phyloP scores from a whole-genome alignment of 2,329 filamentous ascomycete species.

The Scedosporium aurantiacum region DNA sequence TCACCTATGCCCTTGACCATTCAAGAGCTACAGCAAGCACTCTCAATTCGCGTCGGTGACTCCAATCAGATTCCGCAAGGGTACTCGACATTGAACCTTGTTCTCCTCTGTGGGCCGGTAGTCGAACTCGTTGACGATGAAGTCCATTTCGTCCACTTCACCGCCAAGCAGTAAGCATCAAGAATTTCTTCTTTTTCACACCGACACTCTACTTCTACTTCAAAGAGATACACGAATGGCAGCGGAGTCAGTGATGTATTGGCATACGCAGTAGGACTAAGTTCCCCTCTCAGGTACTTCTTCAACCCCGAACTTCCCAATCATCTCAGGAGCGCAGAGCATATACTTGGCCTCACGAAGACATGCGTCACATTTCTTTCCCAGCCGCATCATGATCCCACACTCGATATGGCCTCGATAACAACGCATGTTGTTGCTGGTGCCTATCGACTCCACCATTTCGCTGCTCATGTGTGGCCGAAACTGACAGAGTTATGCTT shows the following conservation, averaged over 20 bases:
- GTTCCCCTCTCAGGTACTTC: constrained; percentile 8
- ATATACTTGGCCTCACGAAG: constrained; percentile 5
- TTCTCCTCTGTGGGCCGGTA: constrained; percentile 18
- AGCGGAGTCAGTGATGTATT: too few relatives aligned
- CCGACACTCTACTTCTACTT: too few relatives aligned
- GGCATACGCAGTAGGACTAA: too few relatives aligned
- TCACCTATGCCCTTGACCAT: constrained; percentile 11
- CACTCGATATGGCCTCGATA: neutral
- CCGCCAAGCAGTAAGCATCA: constrained; percentile 17
- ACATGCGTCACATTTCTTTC: constrained; percentile 9
- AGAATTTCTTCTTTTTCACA: too few relatives aligned
- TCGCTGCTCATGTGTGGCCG: neutral
- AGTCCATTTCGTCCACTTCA: constrained; percentile 22
- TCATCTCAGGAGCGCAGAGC: constrained; percentile 5
- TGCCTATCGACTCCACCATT: constrained; percentile 1
- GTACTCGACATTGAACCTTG: constrained; percentile 10
- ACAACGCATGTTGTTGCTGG: neutral
- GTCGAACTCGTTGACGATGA: constrained; percentile 17
- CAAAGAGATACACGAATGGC: too few relatives aligned
- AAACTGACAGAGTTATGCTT: neutral
- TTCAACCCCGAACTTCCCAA: neutral
- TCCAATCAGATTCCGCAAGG: neutral
- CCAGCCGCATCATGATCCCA: neutral
- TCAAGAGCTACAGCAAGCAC: constrained; percentile 11
- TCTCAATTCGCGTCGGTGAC: constrained; percentile 4